Percentiles rank a stretch among this genome's conserved stretches.
phyloP scores from a whole-genome alignment of 495 filamentous ascomycete genomes.

The Hypoxylon lenormandii region DNA sequence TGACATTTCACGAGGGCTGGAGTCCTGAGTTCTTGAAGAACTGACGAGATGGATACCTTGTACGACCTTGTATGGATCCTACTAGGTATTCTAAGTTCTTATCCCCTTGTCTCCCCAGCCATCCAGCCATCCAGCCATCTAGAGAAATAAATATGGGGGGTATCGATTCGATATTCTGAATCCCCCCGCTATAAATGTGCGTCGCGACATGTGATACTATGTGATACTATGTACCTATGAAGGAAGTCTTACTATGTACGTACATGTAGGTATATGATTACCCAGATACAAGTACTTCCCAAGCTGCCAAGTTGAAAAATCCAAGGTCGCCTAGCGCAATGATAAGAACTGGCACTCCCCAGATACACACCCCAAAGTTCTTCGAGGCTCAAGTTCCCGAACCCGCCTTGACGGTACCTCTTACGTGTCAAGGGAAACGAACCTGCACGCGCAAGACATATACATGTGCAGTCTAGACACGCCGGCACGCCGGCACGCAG shows the following conservation, averaged over 20 bases:
- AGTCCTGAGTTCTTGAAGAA: too few species aligned
- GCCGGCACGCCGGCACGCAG: background rate
- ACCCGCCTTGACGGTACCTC: background rate
- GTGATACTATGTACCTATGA: too few species aligned
- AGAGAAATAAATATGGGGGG: too few species aligned
- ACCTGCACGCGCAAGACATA: conserved; percentile 39
- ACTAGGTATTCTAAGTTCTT: conserved; percentile 1
- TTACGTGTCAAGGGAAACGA: conserved; percentile 20
- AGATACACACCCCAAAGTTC: too few species aligned
- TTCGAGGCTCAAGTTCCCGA: background rate
- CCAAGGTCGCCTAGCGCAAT: background rate
- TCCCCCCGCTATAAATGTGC: too few species aligned
- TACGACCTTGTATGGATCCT: background rate
- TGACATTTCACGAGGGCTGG: too few species aligned
- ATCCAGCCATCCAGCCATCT: background rate
- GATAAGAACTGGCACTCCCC: conserved; percentile 10
- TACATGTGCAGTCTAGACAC: conserved; percentile 7
- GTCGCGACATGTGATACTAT: too few species aligned
- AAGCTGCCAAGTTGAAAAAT: too few species aligned
- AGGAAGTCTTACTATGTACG: background rate
- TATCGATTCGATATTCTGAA: too few species aligned
- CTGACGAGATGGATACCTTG: too few species aligned
- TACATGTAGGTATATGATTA: conserved; percentile 10
- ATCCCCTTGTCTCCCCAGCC: background rate
- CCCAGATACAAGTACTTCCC: too few species aligned